Conservation (phyloP, 2,329 filamentous ascomycete species). For the Aspergillus eucalypticola region DNA sequence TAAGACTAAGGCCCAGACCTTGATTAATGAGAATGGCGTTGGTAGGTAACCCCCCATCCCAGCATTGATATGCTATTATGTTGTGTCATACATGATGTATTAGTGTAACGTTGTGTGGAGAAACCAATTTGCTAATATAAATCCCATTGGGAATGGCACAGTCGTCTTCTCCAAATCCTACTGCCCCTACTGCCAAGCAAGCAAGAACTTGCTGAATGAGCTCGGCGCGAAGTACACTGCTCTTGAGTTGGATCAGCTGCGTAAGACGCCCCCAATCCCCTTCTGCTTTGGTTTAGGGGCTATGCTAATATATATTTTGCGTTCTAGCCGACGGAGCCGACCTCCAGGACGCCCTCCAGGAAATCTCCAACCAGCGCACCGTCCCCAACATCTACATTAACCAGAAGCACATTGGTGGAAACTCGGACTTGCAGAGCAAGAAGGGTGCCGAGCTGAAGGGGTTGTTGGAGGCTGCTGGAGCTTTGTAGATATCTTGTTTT, state of each 20-base stretch:
- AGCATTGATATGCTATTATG: no score
- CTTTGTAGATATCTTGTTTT: constrained; percentile 47
- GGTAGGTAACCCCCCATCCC: constrained; percentile 53
- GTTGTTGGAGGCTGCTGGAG: constrained; percentile 66
- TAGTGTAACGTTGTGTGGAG: not conserved
- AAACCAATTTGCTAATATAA: not conserved
- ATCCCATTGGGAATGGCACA: no score
- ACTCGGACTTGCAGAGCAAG: constrained; percentile 78
- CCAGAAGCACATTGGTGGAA: constrained; percentile 91
- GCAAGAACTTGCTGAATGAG: constrained; percentile 72
- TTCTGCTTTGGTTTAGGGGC: no score
- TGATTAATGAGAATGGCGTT: constrained; percentile 88
- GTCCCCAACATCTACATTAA: constrained; percentile 96
- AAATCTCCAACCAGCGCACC: constrained; percentile 79
- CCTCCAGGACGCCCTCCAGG: constrained; percentile 78
- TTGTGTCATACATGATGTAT: not conserved
- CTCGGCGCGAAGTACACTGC: constrained; percentile 70
- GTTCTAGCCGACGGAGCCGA: constrained; percentile 72
- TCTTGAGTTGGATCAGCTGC: constrained; percentile 81
- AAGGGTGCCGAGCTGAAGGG: constrained; percentile 61
- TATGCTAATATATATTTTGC: no score
- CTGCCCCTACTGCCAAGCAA: constrained; percentile 86
- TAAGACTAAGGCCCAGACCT: constrained; percentile 76
- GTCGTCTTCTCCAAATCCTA: constrained; percentile 91
- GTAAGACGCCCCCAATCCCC: constrained; percentile 56